Percentiles rank a stretch among this genome's conserved stretches.
Evolutionary conservation across 805 yeast genomes (phyloP).

Genomic region (Saccharomyces eubayanus): DNA sequence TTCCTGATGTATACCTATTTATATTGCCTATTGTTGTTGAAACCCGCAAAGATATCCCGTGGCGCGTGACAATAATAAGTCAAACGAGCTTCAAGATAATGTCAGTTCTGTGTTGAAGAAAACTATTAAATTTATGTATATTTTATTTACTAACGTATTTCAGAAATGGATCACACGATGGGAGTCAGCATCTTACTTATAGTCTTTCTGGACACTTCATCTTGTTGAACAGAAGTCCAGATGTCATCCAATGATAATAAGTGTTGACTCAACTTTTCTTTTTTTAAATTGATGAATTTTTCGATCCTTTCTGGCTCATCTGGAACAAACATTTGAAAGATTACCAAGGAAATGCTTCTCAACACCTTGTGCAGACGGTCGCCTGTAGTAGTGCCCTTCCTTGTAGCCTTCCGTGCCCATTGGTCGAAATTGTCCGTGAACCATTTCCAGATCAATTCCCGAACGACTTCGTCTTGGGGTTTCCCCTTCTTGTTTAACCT

Average conservation of each 20-base stretch:
- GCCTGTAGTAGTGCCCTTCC: slow-evolving; percentile 37
- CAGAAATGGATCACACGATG: background rate
- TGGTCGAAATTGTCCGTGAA: slow-evolving; percentile 42
- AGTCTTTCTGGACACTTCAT: slow-evolving; percentile 4
- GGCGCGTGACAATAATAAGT: background rate
- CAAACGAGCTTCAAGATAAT: background rate
- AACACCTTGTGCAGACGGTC: slow-evolving; percentile 40
- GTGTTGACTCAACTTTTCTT: slow-evolving; percentile 25
- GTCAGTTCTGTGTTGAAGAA: background rate
- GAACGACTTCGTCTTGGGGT: slow-evolving; percentile 8
- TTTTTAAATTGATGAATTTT: slow-evolving; percentile 30
- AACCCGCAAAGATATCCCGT: background rate
- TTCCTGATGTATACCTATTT: background rate
- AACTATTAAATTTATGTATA: background rate
- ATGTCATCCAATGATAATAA: slow-evolving; percentile 16
- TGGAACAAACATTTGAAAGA: slow-evolving; percentile 28
- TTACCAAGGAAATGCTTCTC: slow-evolving; percentile 31
- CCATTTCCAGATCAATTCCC: slow-evolving; percentile 47
- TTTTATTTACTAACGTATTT: background rate
- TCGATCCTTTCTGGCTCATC: slow-evolving; percentile 24
- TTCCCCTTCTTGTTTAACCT: slow-evolving; percentile 4
- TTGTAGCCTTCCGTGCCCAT: slow-evolving; percentile 43
- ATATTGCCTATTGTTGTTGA: background rate
- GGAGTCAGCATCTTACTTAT: background rate
- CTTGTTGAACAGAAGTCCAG: slow-evolving; percentile 13